Conservation (phyloP, 805 yeast genomes). For the Pichia sporocuriosa region DNA sequence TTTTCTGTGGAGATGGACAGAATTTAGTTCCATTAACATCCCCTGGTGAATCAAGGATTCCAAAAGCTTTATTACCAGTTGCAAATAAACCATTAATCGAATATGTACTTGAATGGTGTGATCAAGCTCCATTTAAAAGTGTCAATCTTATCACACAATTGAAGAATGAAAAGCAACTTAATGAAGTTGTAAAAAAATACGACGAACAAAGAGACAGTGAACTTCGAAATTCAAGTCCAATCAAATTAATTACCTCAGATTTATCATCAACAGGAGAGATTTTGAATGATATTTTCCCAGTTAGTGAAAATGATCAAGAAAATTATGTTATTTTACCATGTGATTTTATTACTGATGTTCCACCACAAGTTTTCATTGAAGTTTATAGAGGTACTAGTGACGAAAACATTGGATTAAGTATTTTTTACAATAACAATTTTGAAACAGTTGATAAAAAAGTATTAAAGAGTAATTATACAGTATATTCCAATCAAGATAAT, state of each 20-base stretch:
- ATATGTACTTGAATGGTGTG: constrained; percentile 91
- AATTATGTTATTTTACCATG: constrained; percentile 86
- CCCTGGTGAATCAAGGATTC: constrained; percentile 52
- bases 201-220: constrained; percentile 33
- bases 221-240: constrained; percentile 27
- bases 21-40: constrained; percentile 66
- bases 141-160: constrained; percentile 53
- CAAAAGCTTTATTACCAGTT: constrained; percentile 84
- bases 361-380: constrained; percentile 83
- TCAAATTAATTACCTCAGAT: constrained; percentile 38
- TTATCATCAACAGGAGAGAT: constrained; percentile 58
- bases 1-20: constrained; percentile 82
- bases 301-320: constrained; percentile 14
- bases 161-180: constrained; percentile 41
- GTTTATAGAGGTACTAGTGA: constrained; percentile 69
- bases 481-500: constrained; percentile 46
- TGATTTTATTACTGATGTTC: constrained; percentile 87
- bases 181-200: constrained; percentile 43
- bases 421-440: constrained; percentile 67
- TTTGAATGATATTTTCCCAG: constrained; percentile 30
- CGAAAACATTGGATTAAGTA: constrained; percentile 62
- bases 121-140: constrained; percentile 67
- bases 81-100: constrained; percentile 87
- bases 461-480: constrained; percentile 59
- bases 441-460: constrained; percentile 76